Conservation (phyloP, 2,329 filamentous ascomycete species). For the Fusarium sarcochroum region DNA sequence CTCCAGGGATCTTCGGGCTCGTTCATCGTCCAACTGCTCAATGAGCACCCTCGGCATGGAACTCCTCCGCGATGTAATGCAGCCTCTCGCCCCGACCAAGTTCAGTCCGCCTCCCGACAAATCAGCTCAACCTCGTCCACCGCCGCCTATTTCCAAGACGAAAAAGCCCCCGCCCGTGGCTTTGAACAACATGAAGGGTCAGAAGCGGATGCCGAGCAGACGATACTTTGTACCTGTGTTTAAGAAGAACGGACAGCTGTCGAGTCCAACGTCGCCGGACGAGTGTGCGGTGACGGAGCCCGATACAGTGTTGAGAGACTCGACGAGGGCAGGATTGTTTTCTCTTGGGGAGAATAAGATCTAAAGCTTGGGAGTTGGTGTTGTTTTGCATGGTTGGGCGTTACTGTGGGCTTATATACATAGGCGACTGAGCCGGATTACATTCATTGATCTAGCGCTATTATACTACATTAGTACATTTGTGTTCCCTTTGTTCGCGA, state of each 20-base stretch:
- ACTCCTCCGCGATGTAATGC: conserved; percentile 43
- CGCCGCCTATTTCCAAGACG: conserved; percentile 2
- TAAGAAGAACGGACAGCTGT: conserved; percentile 27
- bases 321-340: conserved; percentile 24
- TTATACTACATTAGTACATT: no score
- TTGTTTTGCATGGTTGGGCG: not conserved
- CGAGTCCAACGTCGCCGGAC: conserved; percentile 31
- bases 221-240: conserved; percentile 43
- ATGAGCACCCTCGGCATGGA: conserved; percentile 45
- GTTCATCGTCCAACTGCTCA: conserved; percentile 28
- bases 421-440: no score
- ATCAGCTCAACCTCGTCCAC: not conserved
- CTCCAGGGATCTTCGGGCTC: not conserved
- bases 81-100: conserved; percentile 16
- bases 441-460: not conserved
- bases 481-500: no score
- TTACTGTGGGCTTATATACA: not conserved
- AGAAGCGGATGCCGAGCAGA: conserved; percentile 13
- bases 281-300: not conserved
- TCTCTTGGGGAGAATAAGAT: conserved; percentile 37
- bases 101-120: conserved; percentile 6
- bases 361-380: conserved; percentile 8
- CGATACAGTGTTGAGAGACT: conserved; percentile 30
- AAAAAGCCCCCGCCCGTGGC: conserved; percentile 7
- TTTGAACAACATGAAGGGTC: conserved; percentile 2